Conservation (phyloP, 129 eudicot species). For the Pittosporum tobira region DNA sequence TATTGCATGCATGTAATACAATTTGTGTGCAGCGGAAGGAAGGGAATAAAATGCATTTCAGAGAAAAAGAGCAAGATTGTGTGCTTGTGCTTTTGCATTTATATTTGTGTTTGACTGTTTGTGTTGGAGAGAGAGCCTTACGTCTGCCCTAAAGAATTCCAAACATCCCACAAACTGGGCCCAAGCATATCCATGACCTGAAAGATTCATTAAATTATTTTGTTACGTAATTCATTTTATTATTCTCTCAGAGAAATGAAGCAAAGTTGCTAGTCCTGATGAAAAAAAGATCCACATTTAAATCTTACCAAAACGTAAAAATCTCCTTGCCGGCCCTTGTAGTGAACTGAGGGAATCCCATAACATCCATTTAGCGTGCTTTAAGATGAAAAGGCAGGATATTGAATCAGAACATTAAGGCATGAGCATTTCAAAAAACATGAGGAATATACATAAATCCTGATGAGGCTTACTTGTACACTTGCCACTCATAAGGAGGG, state of each 20-base stretch:
- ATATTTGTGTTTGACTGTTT: too few relatives aligned
- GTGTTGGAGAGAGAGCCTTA: slow-evolving; percentile 38
- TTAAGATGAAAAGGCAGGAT: slow-evolving; percentile 6
- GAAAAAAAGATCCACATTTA: slow-evolving; percentile 6
- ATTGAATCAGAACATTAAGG: slow-evolving; percentile 8
- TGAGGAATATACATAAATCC: not conserved
- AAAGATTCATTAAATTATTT: too few relatives aligned
- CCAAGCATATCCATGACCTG: slow-evolving; percentile 99
- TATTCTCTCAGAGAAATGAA: not conserved
- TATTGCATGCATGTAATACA: not conserved
- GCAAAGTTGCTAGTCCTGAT: not conserved
- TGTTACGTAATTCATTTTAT: too few relatives aligned
- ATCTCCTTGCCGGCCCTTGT: slow-evolving; percentile 97
- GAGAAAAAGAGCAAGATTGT: too few relatives aligned
- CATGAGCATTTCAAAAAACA: not conserved
- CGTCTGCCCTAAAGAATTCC: slow-evolving; percentile 99
- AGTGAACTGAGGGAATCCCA: slow-evolving; percentile 89
- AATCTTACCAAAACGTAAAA: slow-evolving; percentile 87
- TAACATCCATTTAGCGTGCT: slow-evolving; percentile 91
- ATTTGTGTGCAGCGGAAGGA: too few relatives aligned
- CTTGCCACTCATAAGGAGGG: slow-evolving; percentile 99
- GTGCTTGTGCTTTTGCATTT: too few relatives aligned
- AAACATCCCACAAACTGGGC: slow-evolving; percentile 99
- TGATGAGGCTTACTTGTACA: slow-evolving; percentile 58
- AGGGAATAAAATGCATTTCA: not conserved